Percentiles rank a stretch among this genome's conserved stretches.
Evolutionary conservation across 495 filamentous ascomycete species (phyloP).

Genomic region (Penicillium silybi): DNA sequence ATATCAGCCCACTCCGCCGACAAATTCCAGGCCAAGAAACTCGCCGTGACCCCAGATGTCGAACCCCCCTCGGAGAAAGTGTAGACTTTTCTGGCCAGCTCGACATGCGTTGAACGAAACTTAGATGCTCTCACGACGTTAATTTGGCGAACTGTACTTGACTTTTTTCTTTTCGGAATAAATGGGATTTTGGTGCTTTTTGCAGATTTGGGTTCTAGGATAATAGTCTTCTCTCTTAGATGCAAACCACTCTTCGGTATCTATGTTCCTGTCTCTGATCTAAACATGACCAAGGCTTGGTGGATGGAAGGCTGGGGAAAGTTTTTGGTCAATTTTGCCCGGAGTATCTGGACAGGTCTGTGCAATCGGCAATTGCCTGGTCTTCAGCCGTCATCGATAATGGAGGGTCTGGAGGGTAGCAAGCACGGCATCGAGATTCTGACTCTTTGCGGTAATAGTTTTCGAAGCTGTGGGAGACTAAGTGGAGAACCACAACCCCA

Average conservation of each 20-base stretch:
- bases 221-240: constrained; percentile 3
- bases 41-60: constrained; percentile 16
- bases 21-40: constrained; percentile 40
- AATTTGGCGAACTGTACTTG: constrained; percentile 30
- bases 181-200: constrained; percentile 7
- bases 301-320: too few relatives aligned
- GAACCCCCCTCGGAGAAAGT: constrained; percentile 1
- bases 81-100: background rate
- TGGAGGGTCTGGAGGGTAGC: too few relatives aligned
- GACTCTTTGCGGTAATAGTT: too few relatives aligned
- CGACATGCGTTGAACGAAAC: constrained; percentile 10
- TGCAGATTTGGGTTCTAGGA: background rate
- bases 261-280: background rate
- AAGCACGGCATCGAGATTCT: too few relatives aligned
- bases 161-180: constrained; percentile 13
- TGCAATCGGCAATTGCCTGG: too few relatives aligned
- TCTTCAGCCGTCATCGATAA: too few relatives aligned
- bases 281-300: background rate
- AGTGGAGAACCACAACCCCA: too few relatives aligned
- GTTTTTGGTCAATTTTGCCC: too few relatives aligned
- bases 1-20: constrained; percentile 52
- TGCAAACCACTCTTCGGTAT: background rate
- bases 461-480: too few relatives aligned
- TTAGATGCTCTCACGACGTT: constrained; percentile 28
- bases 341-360: too few relatives aligned